Conservation (phyloP, 2,329 filamentous ascomycete genomes). For the Claviceps capensis region DNA sequence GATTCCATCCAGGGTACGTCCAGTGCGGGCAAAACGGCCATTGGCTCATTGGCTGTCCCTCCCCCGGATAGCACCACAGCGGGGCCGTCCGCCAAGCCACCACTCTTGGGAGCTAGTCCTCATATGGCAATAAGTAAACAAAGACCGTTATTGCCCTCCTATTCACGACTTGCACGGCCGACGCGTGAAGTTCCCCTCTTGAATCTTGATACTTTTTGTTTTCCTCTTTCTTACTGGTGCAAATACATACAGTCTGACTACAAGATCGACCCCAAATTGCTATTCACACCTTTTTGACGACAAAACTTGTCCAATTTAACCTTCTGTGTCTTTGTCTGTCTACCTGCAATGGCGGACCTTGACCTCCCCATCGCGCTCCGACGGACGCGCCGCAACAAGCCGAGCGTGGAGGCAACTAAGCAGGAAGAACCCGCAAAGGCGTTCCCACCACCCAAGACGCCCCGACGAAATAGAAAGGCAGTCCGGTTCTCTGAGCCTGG, state of each 20-base stretch:
- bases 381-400: constrained; percentile 34
- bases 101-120: constrained; percentile 19
- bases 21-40: too few species aligned
- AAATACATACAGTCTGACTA: too few species aligned
- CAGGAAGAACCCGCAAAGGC: constrained; percentile 7
- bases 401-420: constrained; percentile 13
- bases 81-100: constrained; percentile 9
- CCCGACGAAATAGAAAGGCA: constrained; percentile 26
- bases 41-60: too few species aligned
- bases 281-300: too few species aligned
- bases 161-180: neutral
- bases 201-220: too few species aligned
- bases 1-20: too few species aligned
- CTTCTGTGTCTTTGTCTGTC: too few species aligned
- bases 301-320: too few species aligned
- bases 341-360: constrained; percentile 20
- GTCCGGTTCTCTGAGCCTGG: constrained; percentile 48
- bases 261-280: too few species aligned
- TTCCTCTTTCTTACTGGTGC: too few species aligned
- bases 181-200: neutral
- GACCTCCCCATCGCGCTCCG: constrained; percentile 42
- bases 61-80: constrained; percentile 1
- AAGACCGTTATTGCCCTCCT: constrained; percentile 3
- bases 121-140: constrained; percentile 34
- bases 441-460: constrained; percentile 15